These are phyloP conservation scores for Colletotrichum sp. DNA, from an alignment of 2,329 filamentous ascomycete species.

Conservation along the genomic window DNA sequence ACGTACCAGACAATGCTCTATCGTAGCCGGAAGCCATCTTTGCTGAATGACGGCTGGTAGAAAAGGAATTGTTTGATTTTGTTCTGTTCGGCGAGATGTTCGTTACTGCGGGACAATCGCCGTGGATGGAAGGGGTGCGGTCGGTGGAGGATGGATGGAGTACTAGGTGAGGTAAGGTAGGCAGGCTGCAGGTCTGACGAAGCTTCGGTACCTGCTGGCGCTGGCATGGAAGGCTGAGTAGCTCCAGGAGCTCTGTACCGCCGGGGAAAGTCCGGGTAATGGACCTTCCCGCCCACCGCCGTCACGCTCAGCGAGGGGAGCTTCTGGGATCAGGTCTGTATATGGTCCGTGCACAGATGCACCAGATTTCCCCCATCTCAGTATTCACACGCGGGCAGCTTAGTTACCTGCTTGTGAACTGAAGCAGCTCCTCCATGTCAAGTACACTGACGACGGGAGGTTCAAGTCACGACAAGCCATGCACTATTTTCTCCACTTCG, in stretches of 20 bases:
- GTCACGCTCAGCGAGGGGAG: not conserved
- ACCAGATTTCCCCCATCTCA: not conserved
- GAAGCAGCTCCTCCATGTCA: not conserved
- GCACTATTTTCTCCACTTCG: not conserved
- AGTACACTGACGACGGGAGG: not conserved
- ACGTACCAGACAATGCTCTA: slow-evolving; percentile 95
- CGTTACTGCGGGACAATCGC: slow-evolving; percentile 11
- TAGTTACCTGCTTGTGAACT: not conserved
- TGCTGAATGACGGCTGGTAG: slow-evolving; percentile 10
- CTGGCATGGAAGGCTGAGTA: slow-evolving; percentile 23
- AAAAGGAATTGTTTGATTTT: not conserved
- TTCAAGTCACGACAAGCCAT: not conserved
- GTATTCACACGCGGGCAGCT: not conserved
- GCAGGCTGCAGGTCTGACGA: slow-evolving; percentile 35
- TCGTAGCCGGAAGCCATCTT: slow-evolving; percentile 94
- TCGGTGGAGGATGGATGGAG: slow-evolving; percentile 18
- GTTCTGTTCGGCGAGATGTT: not conserved
- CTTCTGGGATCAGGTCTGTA: not conserved
- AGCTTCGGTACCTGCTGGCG: slow-evolving; percentile 26
- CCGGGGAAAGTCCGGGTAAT: slow-evolving; percentile 21
- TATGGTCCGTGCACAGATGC: not conserved
- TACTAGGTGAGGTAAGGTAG: slow-evolving; percentile 9
- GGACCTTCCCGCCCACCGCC: not conserved
- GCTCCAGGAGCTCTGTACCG: slow-evolving; percentile 20
- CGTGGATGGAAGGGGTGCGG: slow-evolving; percentile 14